Evolutionary conservation across 441 rosid genomes (phyloP).

Genomic region (Jatropha podagrica): DNA sequence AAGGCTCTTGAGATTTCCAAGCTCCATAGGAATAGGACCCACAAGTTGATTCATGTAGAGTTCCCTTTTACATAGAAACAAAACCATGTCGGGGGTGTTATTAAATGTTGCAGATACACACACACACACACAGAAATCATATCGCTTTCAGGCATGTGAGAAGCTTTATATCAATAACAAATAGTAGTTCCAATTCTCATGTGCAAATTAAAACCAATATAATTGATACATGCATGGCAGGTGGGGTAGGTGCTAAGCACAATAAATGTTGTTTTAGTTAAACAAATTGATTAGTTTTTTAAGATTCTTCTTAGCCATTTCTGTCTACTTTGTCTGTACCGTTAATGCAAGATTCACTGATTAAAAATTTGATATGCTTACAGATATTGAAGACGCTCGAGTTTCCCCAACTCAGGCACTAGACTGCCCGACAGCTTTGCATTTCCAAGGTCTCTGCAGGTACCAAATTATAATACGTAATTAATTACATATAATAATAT

Average conservation of each 20-base stretch:
- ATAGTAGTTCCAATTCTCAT: background rate
- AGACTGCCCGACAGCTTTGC: conserved; percentile 58
- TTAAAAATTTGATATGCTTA: conserved; percentile 28
- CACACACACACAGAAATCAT: background rate
- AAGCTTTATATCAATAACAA: background rate
- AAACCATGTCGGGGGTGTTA: conserved; percentile 7
- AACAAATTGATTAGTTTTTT: background rate
- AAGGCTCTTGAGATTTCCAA: conserved; percentile 57
- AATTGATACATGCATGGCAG: background rate
- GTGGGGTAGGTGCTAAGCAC: background rate
- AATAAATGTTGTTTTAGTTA: background rate
- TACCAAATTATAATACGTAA: background rate
- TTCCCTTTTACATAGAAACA: conserved; percentile 40
- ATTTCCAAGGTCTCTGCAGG: conserved; percentile 69
- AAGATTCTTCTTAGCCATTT: background rate
- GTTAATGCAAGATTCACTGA: background rate
- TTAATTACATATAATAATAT: no score
- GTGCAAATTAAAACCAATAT: background rate
- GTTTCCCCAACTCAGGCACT: conserved; percentile 67
- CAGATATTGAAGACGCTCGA: conserved; percentile 63
- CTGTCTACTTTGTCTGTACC: background rate
- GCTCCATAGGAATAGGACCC: conserved; percentile 57
- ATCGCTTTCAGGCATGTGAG: background rate
- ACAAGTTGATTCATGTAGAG: conserved; percentile 56
- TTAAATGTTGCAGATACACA: conserved; percentile 2